Base-by-base conservation (phyloP, 2,329 filamentous ascomycete genomes). In the Paraconiothyrium brasiliense region DNA sequence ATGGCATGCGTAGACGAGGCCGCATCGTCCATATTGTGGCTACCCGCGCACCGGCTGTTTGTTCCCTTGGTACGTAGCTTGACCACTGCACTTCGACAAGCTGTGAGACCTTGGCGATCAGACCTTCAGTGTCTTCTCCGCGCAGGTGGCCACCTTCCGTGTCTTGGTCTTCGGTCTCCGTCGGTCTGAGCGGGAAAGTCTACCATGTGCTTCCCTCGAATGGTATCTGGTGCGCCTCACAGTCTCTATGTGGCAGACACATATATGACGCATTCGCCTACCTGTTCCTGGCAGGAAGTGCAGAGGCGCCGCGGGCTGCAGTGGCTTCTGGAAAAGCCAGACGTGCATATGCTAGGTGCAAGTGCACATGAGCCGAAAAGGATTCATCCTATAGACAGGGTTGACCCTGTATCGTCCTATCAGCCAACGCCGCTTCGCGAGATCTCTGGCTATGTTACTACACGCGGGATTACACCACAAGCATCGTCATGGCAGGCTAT, bases 251-350 rank as follows among this genome's bases (percentile, higher is more conserved):
- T 54, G 22, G 37, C 30, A 13, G 32, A 6, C 35, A 7, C 8
- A 13, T 9, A 24, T 2, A 34, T 44, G 39, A 55, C 34, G 52
- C 52, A 55, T 46, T 13, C 39, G 22, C 24, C 52, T 44, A 34
- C 52, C 52, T 34, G 52, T 55, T 46, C 52, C 52, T 55, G 30
- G 27, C 24, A 27, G 34, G 22, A n/a, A 5, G 32, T 46, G 32
- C n/a, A n/a, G 39, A 54, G 24, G 34, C 37, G 5, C 39, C 14
- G 39, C 16, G 7, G 14, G 39, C n/a, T 6, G 39, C 5, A n/a
- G 16, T n/a, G 39, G 39, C 35, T 54, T 43, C 35, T 54, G 20
- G 35, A 41, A 54, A 41, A 8, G 4, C 22, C 6, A 16, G 35
- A 39, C 11, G 22, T 41, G 50, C 50, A 24, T 43, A 4, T n/a